Conservation (phyloP, 1,139 yeast genomes). For the Zygoascus sp. region DNA sequence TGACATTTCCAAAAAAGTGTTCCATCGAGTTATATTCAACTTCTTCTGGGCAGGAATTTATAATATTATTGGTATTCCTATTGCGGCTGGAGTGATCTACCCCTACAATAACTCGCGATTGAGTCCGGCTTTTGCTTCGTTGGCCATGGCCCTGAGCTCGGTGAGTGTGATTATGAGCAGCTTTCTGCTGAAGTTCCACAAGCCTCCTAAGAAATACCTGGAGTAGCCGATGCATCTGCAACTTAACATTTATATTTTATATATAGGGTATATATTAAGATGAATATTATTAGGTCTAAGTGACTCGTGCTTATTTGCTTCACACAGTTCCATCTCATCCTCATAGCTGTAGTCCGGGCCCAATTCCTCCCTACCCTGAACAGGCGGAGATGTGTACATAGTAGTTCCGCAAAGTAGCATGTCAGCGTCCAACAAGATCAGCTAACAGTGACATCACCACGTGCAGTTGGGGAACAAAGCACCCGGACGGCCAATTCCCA, state of each 20-base stretch:
- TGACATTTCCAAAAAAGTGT: constrained; percentile 65
- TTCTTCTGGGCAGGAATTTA: constrained; percentile 87
- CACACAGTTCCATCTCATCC: no score
- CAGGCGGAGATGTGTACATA: no score
- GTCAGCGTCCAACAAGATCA: no score
- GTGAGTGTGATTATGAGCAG: constrained; percentile 83
- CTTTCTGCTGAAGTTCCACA: constrained; percentile 44
- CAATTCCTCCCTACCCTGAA: no score
- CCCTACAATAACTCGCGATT: constrained; percentile 69
- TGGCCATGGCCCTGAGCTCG: constrained; percentile 92
- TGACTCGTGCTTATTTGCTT: no score
- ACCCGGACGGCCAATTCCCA: no score
- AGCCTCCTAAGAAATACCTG: constrained; percentile 13
- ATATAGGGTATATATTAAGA: background rate
- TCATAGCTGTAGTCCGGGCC: no score
- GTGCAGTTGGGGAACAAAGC: no score
- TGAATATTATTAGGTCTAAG: no score
- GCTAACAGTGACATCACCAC: no score
- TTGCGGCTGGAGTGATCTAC: constrained; percentile 83
- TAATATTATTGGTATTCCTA: constrained; percentile 78
- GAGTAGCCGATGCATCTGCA: background rate
- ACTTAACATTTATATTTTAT: background rate
- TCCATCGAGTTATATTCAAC: constrained; percentile 68
- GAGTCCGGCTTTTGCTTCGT: constrained; percentile 78
- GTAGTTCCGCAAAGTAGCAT: no score